Conservation (phyloP, 2,329 filamentous ascomycete species). For the Ophiostoma triangulosporum region DNA sequence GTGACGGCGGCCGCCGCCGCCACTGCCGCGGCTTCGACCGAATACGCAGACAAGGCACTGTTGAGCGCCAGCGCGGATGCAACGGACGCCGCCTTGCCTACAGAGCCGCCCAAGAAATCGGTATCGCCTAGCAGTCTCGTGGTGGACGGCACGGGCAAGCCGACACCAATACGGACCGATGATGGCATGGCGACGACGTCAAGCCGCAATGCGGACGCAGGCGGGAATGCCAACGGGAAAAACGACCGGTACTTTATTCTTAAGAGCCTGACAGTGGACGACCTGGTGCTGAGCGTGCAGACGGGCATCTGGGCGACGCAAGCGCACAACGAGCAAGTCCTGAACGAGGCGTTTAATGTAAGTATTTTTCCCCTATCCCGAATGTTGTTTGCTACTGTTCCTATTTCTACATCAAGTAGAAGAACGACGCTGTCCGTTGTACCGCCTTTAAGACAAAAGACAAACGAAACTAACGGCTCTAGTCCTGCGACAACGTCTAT, state of each 20-base stretch:
- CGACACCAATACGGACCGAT: background rate
- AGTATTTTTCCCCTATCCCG: conserved; percentile 15
- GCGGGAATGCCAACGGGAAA: conserved; percentile 23
- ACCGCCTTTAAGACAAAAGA: no score
- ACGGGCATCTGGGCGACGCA: conserved; percentile 92
- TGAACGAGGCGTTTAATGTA: conserved; percentile 77
- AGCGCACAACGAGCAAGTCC: conserved; percentile 71
- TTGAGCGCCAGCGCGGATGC: no score
- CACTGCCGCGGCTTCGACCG: no score
- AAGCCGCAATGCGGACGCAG: background rate
- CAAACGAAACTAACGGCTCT: no score
- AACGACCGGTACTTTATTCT: conserved; percentile 75
- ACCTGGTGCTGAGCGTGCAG: conserved; percentile 74
- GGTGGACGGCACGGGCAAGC: conserved; percentile 6
- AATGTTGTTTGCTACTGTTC: background rate
- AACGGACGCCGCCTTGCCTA: background rate
- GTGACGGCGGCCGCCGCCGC: conserved; percentile 11
- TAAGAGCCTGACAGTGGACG: conserved; percentile 83
- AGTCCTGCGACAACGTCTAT: conserved; percentile 75
- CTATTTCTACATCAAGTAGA: background rate
- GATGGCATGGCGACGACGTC: background rate
- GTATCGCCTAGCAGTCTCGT: background rate
- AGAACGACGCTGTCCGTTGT: no score
- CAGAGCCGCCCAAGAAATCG: background rate
- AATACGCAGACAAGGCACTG: no score